These are phyloP conservation scores for Colletotrichum agaves DNA, from an alignment of 2,329 filamentous ascomycete genomes.

Conservation along the genomic window DNA sequence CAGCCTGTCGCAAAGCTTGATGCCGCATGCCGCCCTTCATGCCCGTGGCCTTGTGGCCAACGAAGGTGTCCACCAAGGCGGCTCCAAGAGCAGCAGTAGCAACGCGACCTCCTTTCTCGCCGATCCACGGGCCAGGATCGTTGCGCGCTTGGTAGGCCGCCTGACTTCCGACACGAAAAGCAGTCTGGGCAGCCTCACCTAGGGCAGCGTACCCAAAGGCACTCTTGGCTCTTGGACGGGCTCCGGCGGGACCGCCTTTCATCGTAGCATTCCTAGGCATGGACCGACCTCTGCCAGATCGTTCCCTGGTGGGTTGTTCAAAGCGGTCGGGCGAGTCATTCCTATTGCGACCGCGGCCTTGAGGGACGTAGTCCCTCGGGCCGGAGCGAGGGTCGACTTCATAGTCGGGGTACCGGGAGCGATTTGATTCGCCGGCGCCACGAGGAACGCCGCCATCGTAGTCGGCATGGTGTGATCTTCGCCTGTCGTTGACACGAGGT, in stretches of 20 bases:
- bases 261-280: conserved; percentile 21
- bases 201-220: conserved; percentile 36
- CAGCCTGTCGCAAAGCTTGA: conserved; percentile 37
- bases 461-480: background rate
- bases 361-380: background rate
- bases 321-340: conserved; percentile 25
- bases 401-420: conserved; percentile 14
- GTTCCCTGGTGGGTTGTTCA: conserved; percentile 10
- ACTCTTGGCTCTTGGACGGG: conserved; percentile 39
- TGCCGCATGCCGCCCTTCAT: conserved; percentile 39
- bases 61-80: conserved; percentile 59
- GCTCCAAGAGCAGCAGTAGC: conserved; percentile 61
- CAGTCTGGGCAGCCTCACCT: conserved; percentile 55
- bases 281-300: conserved; percentile 24
- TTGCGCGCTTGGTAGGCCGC: conserved; percentile 59
- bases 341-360: conserved; percentile 4
- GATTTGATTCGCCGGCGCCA: conserved; percentile 1
- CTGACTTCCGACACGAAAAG: conserved; percentile 59
- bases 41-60: conserved; percentile 48
- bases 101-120: conserved; percentile 59
- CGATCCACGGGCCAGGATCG: conserved; percentile 58
- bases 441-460: conserved; percentile 1
- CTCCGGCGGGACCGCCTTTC: background rate
- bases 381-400: background rate
- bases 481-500: background rate